A percentile compares a stretch with the other conserved stretches of the same genome.
phyloP scores from a whole-genome alignment of 75 land plant species.

The Chamaecyparis obtusa region DNA sequence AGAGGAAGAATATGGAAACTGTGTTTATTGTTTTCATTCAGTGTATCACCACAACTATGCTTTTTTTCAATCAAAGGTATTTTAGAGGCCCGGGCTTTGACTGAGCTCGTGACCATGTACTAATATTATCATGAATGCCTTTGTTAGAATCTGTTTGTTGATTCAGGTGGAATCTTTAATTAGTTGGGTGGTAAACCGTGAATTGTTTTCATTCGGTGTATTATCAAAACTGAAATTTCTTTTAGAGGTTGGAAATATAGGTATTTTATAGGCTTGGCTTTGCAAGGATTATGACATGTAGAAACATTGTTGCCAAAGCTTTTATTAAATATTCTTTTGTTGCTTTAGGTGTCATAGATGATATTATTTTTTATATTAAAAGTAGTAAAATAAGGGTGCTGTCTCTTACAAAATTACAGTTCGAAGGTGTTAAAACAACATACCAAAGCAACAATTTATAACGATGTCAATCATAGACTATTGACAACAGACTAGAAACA shows the following conservation, averaged over 20 bases:
- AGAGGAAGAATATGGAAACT: too few relatives aligned
- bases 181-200: too few relatives aligned
- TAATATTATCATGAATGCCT: neutral
- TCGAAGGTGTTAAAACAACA: too few relatives aligned
- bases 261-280: neutral
- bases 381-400: too few relatives aligned
- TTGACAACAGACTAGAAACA: too few relatives aligned
- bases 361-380: neutral
- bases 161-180: neutral
- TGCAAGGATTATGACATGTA: neutral
- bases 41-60: neutral
- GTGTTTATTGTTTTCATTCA: neutral
- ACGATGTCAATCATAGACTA: too few relatives aligned
- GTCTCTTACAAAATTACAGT: too few relatives aligned
- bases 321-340: neutral
- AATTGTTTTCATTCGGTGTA: neutral
- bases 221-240: neutral
- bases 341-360: neutral
- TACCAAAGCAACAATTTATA: too few relatives aligned
- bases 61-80: neutral
- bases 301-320: neutral
- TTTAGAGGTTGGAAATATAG: neutral
- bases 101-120: neutral
- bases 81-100: neutral
- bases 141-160: neutral